Base-by-base conservation (phyloP, 1,139 yeast genomes). In the Suhomyces bokatorum region DNA sequence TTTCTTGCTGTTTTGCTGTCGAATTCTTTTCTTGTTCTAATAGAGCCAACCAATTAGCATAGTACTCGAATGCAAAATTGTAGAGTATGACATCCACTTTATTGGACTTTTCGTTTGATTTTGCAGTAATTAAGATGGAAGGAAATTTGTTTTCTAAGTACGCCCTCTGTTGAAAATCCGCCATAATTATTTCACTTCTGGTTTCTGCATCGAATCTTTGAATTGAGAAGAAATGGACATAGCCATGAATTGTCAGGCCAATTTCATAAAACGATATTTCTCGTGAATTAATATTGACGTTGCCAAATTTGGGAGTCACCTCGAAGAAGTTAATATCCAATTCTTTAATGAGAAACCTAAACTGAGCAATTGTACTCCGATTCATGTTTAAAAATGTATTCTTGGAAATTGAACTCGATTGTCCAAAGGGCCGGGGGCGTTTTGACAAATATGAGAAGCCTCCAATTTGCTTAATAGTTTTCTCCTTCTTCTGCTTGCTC, bases 1-100 rank as follows among this genome's bases (percentile, higher is more conserved):
- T 12, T 6, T 20, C 27, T 32, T 32, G 27, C 3, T 5, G 9
- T 4, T 13, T 12, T 9, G 11, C 1, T 3, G 16, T 20, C 5
- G 9, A 20, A 20, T 11, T n/a, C 22, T 16, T 13, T 27, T 28
- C 30, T 13, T 15, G 29, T 3, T 42, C 40, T 8, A 50, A 37
- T n/a, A 45, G 27, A 3, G 40, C 51, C 35, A 83, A 54, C 90
- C 89, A 84, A 24, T 64, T 59, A 0, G 88, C 78, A 54, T 78
- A 76, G 49, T 81, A 82, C 34, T 79, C 80, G 3, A 83, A 16
- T 14, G 67, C 48, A 12, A 77, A 47, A 44, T 79, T 77, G 37
- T 76, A 65, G n/a, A 80, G 49, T 20, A 70, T 65, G 2, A 80
- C 44, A 22, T 73, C 78, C 12, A 67, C 41, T 6, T 54, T 52